These are phyloP conservation scores for Tuber brumale DNA, from an alignment of 495 filamentous ascomycete species.

Conservation along the genomic window DNA sequence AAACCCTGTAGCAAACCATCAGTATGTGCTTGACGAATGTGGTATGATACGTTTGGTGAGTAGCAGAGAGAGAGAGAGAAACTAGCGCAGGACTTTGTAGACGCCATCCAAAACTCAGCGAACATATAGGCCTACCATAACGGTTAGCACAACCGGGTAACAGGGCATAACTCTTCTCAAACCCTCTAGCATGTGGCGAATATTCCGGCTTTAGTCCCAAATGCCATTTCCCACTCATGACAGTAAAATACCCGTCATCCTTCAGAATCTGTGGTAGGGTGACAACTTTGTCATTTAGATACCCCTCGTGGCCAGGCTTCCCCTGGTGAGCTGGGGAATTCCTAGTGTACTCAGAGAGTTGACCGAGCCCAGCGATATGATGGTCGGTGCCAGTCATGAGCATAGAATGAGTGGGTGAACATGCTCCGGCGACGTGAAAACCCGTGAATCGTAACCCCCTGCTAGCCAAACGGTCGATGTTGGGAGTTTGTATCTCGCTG, in stretches of 20 bases:
- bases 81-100: slow-evolving; percentile 16
- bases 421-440: slow-evolving; percentile 60
- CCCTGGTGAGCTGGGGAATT: slow-evolving; percentile 36
- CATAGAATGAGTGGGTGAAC: slow-evolving; percentile 60
- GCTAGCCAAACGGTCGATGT: slow-evolving; percentile 54
- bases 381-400: slow-evolving; percentile 52
- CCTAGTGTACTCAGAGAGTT: slow-evolving; percentile 45
- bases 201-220: slow-evolving; percentile 46
- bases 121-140: slow-evolving; percentile 47
- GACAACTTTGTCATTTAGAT: slow-evolving; percentile 57
- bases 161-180: slow-evolving; percentile 46
- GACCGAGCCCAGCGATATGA: slow-evolving; percentile 50
- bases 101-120: not conserved
- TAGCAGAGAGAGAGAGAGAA: not conserved
- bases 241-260: slow-evolving; percentile 57
- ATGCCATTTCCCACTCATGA: slow-evolving; percentile 61
- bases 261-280: slow-evolving; percentile 57
- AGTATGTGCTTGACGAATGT: not conserved
- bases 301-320: slow-evolving; percentile 63
- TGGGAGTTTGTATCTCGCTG: slow-evolving; percentile 58
- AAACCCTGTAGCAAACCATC: slow-evolving; percentile 33
- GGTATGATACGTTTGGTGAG: not conserved
- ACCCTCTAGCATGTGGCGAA: slow-evolving; percentile 47
- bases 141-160: slow-evolving; percentile 52
- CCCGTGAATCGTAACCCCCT: slow-evolving; percentile 55